A percentile compares a stretch with the other conserved stretches of the same genome.
Evolutionary conservation across 495 filamentous ascomycete species (phyloP).

Genomic region (Talaromyces liani): DNA sequence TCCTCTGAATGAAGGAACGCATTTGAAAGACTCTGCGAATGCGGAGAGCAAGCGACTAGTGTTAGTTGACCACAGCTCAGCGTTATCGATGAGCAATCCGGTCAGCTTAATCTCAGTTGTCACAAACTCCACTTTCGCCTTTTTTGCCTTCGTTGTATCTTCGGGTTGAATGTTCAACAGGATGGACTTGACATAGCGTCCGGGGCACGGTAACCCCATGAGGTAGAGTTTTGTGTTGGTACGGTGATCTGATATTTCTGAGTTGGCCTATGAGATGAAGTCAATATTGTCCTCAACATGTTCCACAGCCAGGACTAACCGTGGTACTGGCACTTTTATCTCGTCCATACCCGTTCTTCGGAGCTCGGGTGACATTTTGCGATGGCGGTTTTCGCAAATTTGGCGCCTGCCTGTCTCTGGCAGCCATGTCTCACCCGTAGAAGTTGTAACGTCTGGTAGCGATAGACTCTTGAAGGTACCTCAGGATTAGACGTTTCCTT

Average conservation of each 20-base stretch:
- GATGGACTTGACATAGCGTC: not conserved
- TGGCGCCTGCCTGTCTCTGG: not conserved
- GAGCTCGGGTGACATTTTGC: not conserved
- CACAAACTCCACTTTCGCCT: not conserved
- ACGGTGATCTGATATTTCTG: not conserved
- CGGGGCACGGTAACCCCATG: not conserved
- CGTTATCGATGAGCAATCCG: conserved; percentile 11
- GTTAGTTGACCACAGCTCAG: conserved; percentile 16
- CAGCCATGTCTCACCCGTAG: not conserved
- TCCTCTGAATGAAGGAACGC: conserved; percentile 26
- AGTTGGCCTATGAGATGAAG: not conserved
- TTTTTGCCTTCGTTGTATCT: not conserved
- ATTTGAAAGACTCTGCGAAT: conserved; percentile 21
- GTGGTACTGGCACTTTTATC: not conserved
- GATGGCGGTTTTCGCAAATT: not conserved
- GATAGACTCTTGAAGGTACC: not conserved
- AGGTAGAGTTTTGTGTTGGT: not conserved
- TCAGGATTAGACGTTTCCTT: not conserved
- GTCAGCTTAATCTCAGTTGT: conserved; percentile 4
- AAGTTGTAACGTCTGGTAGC: not conserved
- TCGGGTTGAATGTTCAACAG: not conserved
- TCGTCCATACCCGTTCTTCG: not conserved
- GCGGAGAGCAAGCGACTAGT: conserved; percentile 17
- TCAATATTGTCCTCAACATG: not conserved
- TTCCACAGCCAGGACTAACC: not conserved